A percentile compares a stretch with the other conserved stretches of the same genome.
phyloP scores from a whole-genome alignment of 179 eudicot species.

The Gypsophila paniculata region DNA sequence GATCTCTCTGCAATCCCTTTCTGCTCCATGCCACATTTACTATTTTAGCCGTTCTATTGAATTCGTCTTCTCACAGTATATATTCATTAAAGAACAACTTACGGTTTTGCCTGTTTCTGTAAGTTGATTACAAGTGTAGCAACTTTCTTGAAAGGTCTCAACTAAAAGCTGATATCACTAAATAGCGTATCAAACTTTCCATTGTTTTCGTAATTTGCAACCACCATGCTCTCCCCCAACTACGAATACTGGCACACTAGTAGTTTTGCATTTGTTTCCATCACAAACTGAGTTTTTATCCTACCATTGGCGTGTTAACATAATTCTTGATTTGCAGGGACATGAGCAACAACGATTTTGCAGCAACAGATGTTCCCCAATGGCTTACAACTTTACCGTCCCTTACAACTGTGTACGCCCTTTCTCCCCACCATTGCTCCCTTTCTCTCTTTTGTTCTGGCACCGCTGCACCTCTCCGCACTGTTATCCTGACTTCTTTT shows the following conservation, averaged over 20 bases:
- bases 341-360: constrained; percentile 64
- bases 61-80: background rate
- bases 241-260: background rate
- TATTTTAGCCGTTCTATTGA: background rate
- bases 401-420: constrained; percentile 40
- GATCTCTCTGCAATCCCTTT: background rate
- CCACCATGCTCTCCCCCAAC: no score
- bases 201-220: background rate
- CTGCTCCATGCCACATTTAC: background rate
- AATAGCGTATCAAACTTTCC: background rate
- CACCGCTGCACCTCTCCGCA: background rate
- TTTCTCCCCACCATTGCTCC: background rate
- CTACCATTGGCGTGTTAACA: background rate
- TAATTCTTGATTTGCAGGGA: constrained; percentile 47
- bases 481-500: background rate
- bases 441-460: background rate
- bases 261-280: background rate
- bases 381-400: constrained; percentile 46
- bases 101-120: constrained; percentile 6
- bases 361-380: constrained; percentile 36
- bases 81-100: constrained; percentile 5
- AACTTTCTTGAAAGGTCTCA: background rate
- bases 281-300: background rate
- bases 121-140: background rate
- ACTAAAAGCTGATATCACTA: background rate